Evolutionary conservation across 495 filamentous ascomycete species (phyloP).

Genomic region (Neurospora sp.): DNA sequence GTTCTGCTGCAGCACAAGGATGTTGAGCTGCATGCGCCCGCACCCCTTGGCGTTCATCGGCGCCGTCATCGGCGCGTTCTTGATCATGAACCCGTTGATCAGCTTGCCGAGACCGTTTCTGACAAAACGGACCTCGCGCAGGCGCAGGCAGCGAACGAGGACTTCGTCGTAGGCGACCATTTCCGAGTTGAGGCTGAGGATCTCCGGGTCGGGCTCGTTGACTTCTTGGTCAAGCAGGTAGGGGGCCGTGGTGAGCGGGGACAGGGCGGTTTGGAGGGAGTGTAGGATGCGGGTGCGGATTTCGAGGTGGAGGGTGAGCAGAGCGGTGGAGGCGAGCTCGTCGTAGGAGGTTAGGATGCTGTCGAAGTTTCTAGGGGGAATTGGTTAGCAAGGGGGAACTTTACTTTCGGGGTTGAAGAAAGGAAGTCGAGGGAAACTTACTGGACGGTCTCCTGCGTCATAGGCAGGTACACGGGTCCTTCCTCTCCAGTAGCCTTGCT

Average conservation of each 20-base stretch:
- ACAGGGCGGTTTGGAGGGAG: constrained; percentile 44
- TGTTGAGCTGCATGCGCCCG: constrained; percentile 75
- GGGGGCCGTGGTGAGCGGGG: constrained; percentile 42
- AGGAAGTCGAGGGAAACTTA: constrained; percentile 29
- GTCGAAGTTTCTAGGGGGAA: constrained; percentile 56
- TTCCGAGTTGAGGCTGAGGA: constrained; percentile 68
- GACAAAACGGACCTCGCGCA: constrained; percentile 57
- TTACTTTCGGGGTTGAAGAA: not conserved
- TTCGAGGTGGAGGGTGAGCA: constrained; percentile 80
- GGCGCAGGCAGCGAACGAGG: constrained; percentile 55
- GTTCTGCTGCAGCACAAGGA: constrained; percentile 89
- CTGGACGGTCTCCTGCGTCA: constrained; percentile 74
- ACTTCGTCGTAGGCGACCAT: constrained; percentile 79
- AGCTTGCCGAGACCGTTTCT: constrained; percentile 52
- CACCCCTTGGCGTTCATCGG: constrained; percentile 53
- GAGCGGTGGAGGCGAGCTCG: constrained; percentile 60
- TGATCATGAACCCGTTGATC: constrained; percentile 33
- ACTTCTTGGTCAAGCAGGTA: constrained; percentile 67
- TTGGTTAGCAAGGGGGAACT: constrained; percentile 10
- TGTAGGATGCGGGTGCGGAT: constrained; percentile 73
- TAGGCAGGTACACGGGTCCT: constrained; percentile 68
- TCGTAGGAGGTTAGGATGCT: constrained; percentile 70
- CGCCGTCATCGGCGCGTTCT: constrained; percentile 32
- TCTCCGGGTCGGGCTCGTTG: constrained; percentile 65
- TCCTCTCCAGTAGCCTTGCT: constrained; percentile 35